Evolutionary conservation across 2,329 filamentous ascomycete genomes (phyloP), one percentile per base, ranked within the genome.

Genomic region (Furcasterigmium furcatum): DNA sequence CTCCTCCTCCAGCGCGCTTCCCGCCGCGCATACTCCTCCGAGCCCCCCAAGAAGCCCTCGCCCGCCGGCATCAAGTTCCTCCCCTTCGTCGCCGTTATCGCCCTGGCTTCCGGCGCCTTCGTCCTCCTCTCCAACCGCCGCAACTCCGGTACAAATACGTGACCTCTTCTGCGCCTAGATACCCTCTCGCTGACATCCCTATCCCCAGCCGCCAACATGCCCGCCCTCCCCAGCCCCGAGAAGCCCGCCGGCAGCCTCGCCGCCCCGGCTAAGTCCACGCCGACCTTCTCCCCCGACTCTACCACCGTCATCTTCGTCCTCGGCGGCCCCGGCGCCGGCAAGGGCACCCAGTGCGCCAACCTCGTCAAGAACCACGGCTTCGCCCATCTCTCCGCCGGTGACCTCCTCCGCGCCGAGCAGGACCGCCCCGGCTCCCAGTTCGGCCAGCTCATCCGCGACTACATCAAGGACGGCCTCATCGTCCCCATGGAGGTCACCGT

Each of bases 401-500:
- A 99, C 67, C 79, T 99, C 38, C 79, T 99, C 52, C 88, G 94
- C 50, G 91, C 90, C 52, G 94, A 99, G 73, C 94, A 97, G 71
- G 79, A 92, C 61, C 87, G 92, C 5, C 79, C 82, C 0, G 91
- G 89, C 47, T 90, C 84, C 53, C 77, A 96, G 68, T 97, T 95
- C 65, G 94, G 94, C 64, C 82, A 91, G 54, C 79, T 97, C 71
- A 99, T 99, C 79, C 86, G 86, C 65, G 80, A 86, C 57, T 91
- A 94, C 73, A 99, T 99, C 76, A 88, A 87, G 62, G 86, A 99
- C 64, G 94, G 94, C 48, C 84, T 84, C 57, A 99, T 99, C 66
- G 94, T 99, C 52, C 94, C 94, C n/a, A 95, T 96, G 89, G 92
- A 97, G 68, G 91, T 97, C 42, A 99, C 94, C 5, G 87, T 99